phyloP scores from a whole-genome alignment of 2,329 filamentous ascomycete species.

The Aulographum hederae region DNA sequence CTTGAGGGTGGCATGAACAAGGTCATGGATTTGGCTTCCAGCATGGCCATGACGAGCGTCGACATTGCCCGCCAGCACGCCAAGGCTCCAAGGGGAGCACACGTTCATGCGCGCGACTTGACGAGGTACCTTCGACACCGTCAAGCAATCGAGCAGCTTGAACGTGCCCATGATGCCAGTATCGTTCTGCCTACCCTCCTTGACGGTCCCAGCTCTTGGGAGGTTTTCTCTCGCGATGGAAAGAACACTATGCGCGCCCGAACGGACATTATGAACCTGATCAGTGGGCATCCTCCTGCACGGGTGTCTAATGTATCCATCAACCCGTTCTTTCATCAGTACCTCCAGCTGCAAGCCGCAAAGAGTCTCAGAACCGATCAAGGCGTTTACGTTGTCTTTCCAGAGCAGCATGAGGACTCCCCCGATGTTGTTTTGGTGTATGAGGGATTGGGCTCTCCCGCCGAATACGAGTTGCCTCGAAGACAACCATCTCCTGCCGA shows the following conservation, averaged over 20 bases:
- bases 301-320: constrained; percentile 49
- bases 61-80: constrained; percentile 68
- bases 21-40: constrained; percentile 74
- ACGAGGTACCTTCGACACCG: constrained; percentile 76
- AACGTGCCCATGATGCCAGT: constrained; percentile 64
- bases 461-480: constrained; percentile 35
- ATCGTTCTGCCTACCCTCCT: constrained; percentile 62
- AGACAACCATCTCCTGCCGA: constrained; percentile 37
- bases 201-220: constrained; percentile 60
- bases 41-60: constrained; percentile 68
- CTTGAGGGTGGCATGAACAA: constrained; percentile 61
- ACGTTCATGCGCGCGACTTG: constrained; percentile 66
- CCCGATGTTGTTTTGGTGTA: constrained; percentile 55
- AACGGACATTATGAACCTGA: constrained; percentile 54
- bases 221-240: constrained; percentile 71
- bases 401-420: constrained; percentile 22
- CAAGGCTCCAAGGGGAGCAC: constrained; percentile 51
- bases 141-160: constrained; percentile 64
- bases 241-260: constrained; percentile 67
- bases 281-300: constrained; percentile 55
- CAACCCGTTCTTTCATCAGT: constrained; percentile 63
- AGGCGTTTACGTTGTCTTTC: constrained; percentile 54
- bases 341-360: constrained; percentile 46
- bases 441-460: constrained; percentile 40
- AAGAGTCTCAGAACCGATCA: constrained; percentile 46